These are phyloP conservation scores for Lindgomyces ingoldianus DNA, from an alignment of 495 filamentous ascomycete species.

Conservation along the genomic window DNA sequence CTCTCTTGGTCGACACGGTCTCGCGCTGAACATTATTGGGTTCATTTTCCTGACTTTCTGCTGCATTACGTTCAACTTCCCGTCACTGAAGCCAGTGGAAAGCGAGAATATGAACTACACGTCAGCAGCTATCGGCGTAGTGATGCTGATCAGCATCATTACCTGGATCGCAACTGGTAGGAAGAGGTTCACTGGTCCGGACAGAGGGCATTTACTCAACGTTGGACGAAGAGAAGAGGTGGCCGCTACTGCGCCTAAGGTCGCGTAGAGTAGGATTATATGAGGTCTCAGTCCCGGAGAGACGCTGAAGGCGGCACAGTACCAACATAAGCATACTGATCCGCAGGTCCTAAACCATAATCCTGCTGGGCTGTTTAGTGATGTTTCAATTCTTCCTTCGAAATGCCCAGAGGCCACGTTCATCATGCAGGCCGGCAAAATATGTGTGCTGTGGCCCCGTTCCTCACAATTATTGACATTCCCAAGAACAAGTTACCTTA, in stretches of 20 bases:
- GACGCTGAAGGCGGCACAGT: conserved; percentile 24
- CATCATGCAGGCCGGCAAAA: not conserved
- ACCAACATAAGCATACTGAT: conserved; percentile 11
- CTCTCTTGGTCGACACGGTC: conserved; percentile 47
- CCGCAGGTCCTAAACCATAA: not conserved
- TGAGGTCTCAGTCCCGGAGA: not conserved
- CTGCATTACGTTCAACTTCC: conserved; percentile 62
- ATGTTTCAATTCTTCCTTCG: conserved; percentile 17
- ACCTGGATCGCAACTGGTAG: conserved; percentile 58
- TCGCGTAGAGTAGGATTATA: conserved; percentile 2
- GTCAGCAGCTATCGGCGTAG: conserved; percentile 56
- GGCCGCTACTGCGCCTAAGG: conserved; percentile 25
- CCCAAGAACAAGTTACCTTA: no score
- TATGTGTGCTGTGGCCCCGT: not conserved
- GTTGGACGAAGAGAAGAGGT: conserved; percentile 21
- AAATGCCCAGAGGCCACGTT: conserved; percentile 15
- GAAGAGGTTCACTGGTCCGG: conserved; percentile 56
- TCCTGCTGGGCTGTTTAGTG: conserved; percentile 2
- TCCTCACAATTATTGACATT: no score
- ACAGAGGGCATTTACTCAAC: conserved; percentile 25
- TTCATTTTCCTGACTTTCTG: conserved; percentile 57
- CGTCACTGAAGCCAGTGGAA: conserved; percentile 52
- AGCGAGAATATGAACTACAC: conserved; percentile 62
- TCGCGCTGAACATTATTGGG: conserved; percentile 52
- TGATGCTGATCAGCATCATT: conserved; percentile 53